A percentile compares a stretch with the other conserved stretches of the same genome.
Evolutionary conservation across 495 filamentous ascomycete genomes (phyloP).

Genomic region (Cenococcum geophilum): DNA sequence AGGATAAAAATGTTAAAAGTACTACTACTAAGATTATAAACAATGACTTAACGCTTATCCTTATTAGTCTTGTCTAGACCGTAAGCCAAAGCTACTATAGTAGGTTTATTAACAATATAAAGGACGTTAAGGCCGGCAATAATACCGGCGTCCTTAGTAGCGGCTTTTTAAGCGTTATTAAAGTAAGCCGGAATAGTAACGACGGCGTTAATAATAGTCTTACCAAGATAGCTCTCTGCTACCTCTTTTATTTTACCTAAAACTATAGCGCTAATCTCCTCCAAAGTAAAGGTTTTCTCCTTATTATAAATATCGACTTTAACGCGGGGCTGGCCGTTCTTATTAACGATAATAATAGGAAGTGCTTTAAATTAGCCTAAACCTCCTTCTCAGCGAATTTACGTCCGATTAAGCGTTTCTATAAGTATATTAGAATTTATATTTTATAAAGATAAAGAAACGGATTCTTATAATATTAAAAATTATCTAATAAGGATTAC

Average conservation of each 20-base stretch:
- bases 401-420: slow-evolving; percentile 82
- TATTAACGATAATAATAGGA: slow-evolving; percentile 94
- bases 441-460: not conserved
- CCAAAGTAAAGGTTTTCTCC: slow-evolving; percentile 87
- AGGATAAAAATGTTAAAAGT: slow-evolving; percentile 99
- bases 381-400: slow-evolving; percentile 85
- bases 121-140: slow-evolving; percentile 97
- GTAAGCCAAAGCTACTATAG: slow-evolving; percentile 43
- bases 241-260: slow-evolving; percentile 99
- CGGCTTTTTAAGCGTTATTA: slow-evolving; percentile 99
- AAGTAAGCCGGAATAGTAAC: slow-evolving; percentile 98
- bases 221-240: slow-evolving; percentile 93
- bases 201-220: slow-evolving; percentile 94
- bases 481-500: slow-evolving; percentile 82
- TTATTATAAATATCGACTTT: slow-evolving; percentile 67
- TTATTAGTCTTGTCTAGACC: slow-evolving; percentile 41
- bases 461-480: slow-evolving; percentile 59
- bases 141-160: slow-evolving; percentile 96
- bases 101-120: slow-evolving; percentile 82
- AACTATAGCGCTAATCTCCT: slow-evolving; percentile 97
- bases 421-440: slow-evolving; percentile 5
- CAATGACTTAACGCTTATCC: slow-evolving; percentile 39
- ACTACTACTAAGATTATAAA: slow-evolving; percentile 92
- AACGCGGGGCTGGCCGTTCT: slow-evolving; percentile 76
- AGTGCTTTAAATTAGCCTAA: slow-evolving; percentile 97